Conservation (phyloP, 2,329 filamentous ascomycete genomes). For the Aspergillus ruber region DNA sequence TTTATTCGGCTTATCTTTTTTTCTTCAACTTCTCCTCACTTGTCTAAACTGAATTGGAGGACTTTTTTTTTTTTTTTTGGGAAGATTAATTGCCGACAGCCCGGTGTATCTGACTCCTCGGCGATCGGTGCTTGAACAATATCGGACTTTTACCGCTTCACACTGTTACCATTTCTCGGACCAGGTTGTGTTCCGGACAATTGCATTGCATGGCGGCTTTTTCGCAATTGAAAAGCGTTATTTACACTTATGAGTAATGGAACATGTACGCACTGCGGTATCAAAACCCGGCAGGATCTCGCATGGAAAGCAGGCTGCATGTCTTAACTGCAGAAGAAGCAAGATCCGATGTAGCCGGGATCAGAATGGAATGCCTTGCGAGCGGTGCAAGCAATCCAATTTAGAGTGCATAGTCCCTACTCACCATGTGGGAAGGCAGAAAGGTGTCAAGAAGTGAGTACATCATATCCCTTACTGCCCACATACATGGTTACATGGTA, state of each 20-base stretch:
- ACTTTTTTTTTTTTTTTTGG: too few species aligned
- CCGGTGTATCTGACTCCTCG: too few species aligned
- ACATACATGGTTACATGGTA: constrained; percentile 19
- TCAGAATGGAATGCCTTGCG: constrained; percentile 49
- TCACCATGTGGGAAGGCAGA: constrained; percentile 68
- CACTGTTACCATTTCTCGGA: too few species aligned
- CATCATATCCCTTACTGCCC: constrained; percentile 3
- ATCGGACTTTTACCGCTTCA: too few species aligned
- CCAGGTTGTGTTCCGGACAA: too few species aligned
- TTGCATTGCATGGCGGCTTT: too few species aligned
- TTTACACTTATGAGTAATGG: background rate
- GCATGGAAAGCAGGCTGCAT: constrained; percentile 44
- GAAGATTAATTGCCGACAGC: too few species aligned
- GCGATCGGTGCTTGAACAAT: too few species aligned
- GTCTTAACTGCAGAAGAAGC: constrained; percentile 58
- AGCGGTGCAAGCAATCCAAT: constrained; percentile 54
- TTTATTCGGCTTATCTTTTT: background rate
- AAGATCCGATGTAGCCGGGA: constrained; percentile 62
- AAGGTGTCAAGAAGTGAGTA: constrained; percentile 66
- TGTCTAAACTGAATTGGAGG: background rate
- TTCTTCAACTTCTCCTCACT: background rate
- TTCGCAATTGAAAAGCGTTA: too few species aligned
- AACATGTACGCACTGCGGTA: background rate
- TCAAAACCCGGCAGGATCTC: constrained; percentile 6
- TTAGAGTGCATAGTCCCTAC: constrained; percentile 61